These are phyloP conservation scores for Xerocomus spinulosus DNA, from an alignment of 768 basidiomycete genomes.

Conservation along the genomic window DNA sequence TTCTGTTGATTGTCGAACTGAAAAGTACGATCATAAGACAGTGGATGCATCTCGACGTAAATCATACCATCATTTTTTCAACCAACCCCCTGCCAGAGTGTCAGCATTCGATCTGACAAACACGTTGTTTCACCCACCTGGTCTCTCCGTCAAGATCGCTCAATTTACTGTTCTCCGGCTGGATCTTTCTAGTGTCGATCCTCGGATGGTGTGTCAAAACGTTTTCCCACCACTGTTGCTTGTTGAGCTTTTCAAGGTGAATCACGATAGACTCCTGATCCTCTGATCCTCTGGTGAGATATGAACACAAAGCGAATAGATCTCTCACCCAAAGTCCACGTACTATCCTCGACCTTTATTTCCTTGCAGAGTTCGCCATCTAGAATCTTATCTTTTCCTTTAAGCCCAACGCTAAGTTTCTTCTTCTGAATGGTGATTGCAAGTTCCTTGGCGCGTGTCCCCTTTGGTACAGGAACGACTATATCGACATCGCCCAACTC, in stretches of 20 bases:
- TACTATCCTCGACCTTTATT: constrained; percentile 94
- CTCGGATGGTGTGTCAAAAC: constrained; percentile 93
- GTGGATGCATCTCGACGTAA: not conserved
- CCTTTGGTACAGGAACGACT: constrained; percentile 77
- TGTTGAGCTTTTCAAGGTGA: constrained; percentile 83
- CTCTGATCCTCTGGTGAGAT: constrained; percentile 44
- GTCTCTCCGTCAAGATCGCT: constrained; percentile 96
- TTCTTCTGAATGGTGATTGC: constrained; percentile 72
- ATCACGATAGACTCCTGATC: constrained; percentile 69
- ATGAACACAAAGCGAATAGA: not conserved
- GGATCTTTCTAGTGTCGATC: constrained; percentile 94
- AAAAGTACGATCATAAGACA: constrained; percentile 11
- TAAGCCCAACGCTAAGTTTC: constrained; percentile 77
- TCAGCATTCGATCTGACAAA: constrained; percentile 8
- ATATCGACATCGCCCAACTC: constrained; percentile 85
- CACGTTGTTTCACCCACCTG: constrained; percentile 44
- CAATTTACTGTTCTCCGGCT: constrained; percentile 91
- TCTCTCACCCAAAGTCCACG: constrained; percentile 85
- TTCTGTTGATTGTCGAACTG: constrained; percentile 45
- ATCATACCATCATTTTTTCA: constrained; percentile 98
- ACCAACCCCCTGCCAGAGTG: constrained; percentile 75
- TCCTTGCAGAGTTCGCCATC: constrained; percentile 90
- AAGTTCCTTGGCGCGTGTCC: constrained; percentile 78
- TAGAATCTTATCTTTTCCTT: constrained; percentile 80
- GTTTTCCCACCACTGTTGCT: constrained; percentile 97